A percentile compares a stretch with the other conserved stretches of the same genome.
Evolutionary conservation across 805 yeast genomes (phyloP).

Genomic region (Saturnispora galanensis): DNA sequence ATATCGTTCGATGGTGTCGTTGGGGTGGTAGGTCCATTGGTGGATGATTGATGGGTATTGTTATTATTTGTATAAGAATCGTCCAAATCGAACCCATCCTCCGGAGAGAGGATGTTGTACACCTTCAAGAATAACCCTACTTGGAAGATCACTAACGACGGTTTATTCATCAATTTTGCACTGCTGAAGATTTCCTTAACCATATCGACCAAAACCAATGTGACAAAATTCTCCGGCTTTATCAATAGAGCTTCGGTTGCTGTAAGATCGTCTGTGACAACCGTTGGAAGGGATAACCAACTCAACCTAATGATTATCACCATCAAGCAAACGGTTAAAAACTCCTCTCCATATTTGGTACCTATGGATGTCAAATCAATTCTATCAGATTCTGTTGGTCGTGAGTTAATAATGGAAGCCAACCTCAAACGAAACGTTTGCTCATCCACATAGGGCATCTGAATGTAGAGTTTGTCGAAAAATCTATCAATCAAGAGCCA

Average conservation of each 20-base stretch:
- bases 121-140: slow-evolving; percentile 47
- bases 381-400: slow-evolving; percentile 26
- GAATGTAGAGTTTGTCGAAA: slow-evolving; percentile 51
- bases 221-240: slow-evolving; percentile 32
- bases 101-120: slow-evolving; percentile 49
- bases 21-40: slow-evolving; percentile 7
- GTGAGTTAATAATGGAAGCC: slow-evolving; percentile 35
- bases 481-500: slow-evolving; percentile 51
- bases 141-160: slow-evolving; percentile 45
- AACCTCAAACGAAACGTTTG: slow-evolving; percentile 35
- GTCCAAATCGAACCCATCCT: slow-evolving; percentile 38
- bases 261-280: slow-evolving; percentile 24
- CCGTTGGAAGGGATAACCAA: slow-evolving; percentile 45
- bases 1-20: slow-evolving; percentile 25
- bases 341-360: slow-evolving; percentile 32
- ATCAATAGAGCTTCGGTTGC: slow-evolving; percentile 26
- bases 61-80: slow-evolving; percentile 29
- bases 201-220: slow-evolving; percentile 34
- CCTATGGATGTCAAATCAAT: slow-evolving; percentile 24
- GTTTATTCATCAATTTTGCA: slow-evolving; percentile 33
- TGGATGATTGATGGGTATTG: slow-evolving; percentile 18
- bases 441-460: slow-evolving; percentile 61
- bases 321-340: slow-evolving; percentile 41
- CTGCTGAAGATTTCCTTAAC: slow-evolving; percentile 36
- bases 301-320: slow-evolving; percentile 43